Conservation (phyloP, 1,284 basidiomycete genomes). For the Apiotrichum porosum region DNA sequence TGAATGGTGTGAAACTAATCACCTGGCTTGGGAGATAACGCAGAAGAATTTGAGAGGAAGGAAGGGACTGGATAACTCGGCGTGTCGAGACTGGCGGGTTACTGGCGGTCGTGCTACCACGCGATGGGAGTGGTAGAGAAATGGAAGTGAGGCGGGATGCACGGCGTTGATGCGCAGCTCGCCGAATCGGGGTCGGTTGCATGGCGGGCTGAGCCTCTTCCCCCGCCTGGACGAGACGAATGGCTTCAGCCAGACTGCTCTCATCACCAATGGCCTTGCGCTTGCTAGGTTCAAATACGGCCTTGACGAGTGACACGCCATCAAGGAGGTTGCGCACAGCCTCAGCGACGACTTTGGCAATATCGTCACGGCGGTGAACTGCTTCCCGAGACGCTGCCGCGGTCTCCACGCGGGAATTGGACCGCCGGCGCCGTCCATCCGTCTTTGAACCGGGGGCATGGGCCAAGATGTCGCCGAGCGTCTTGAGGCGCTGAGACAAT, state of each 20-base stretch:
- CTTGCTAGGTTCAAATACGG: conserved; percentile 30
- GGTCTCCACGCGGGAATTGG: background rate
- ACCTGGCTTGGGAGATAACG: conserved; percentile 43
- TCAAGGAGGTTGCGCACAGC: conserved; percentile 35
- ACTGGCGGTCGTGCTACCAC: conserved; percentile 20
- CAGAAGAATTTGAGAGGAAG: conserved; percentile 47
- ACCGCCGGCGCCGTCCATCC: background rate
- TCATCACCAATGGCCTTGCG: conserved; percentile 12
- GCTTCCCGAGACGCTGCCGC: conserved; percentile 13
- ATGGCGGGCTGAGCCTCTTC: conserved; percentile 16
- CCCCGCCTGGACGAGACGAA: conserved; percentile 39
- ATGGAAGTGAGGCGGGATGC: conserved; percentile 43
- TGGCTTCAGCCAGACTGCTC: conserved; percentile 39
- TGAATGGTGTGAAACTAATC: conserved; percentile 46
- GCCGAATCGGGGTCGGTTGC: conserved; percentile 9
- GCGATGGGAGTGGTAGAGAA: conserved; percentile 32
- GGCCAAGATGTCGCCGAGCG: conserved; percentile 52
- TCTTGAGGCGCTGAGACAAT: conserved; percentile 65
- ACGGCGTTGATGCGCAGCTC: conserved; percentile 28
- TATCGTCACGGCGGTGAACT: conserved; percentile 22
- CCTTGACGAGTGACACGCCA: conserved; percentile 27
- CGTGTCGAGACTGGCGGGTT: conserved; percentile 32
- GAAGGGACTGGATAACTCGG: conserved; percentile 40
- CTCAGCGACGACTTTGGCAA: conserved; percentile 29
- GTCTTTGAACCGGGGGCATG: conserved; percentile 6